Evolutionary conservation across 306 rosid genomes (phyloP), one percentile per base, ranked within the genome.

Genomic region (Lathyrus tuberosus): DNA sequence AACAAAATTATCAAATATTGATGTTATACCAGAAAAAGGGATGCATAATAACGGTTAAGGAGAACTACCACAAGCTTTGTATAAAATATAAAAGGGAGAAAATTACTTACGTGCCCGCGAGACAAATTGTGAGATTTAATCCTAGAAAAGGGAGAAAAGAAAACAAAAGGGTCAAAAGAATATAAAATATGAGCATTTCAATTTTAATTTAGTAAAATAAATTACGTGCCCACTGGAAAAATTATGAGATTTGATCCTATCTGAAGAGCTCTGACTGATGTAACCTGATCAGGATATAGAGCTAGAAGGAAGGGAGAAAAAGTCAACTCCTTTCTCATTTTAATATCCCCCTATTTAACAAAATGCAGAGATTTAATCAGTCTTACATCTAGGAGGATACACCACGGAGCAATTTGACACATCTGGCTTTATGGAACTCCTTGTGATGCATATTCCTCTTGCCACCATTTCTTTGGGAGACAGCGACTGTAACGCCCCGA

Each of bases 331-430:
- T 43, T 60, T 66, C 44, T 30, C 17, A 6, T 14, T 37, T 70
- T 28, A 30, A 30, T 69, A 62, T 62, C 46, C 17, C 58, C 28
- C 41, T 65, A 22, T 18, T 35, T 30, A 76, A 66, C 13, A 78
- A 69, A 76, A 47, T 56, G 62, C 54, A 68, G 6, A 20, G 33
- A 41, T 75, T 28, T 48, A 64, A 43, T 48, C 53, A 41, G 18
- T 76, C 95, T 88, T 83, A 94, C 99, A 80, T 85, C 86, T 77
- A 76, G 97, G 97, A 82, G 97, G 97, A 77, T 81, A 91, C 53
- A 87, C 88, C 81, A 91, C 78, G 48, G 86, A 77, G 70, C 83
- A 87, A 82, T 80, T 88, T 57, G 84, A 70, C 58, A 82, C 58
- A 69, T 81, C 88, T 75, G 86, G 77, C 80, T 81, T 87, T 70